Base-by-base conservation (phyloP, 768 basidiomycete genomes). In the Boletales sp. region DNA sequence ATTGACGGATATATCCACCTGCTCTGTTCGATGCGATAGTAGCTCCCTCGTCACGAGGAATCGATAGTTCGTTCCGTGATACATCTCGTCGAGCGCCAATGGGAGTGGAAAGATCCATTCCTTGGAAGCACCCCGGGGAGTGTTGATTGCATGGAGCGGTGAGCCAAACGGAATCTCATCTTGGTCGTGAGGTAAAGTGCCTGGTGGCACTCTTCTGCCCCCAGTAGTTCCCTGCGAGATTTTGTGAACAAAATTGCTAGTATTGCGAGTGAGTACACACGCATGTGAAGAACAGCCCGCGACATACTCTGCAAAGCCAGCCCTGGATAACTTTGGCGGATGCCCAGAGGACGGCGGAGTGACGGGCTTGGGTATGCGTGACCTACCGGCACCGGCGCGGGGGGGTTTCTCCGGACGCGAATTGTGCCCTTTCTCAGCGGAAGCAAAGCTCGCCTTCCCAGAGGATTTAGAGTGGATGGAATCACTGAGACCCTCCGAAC, bases 31-130 rank as follows among this genome's bases (percentile, higher is more conserved):
- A 18, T 74, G 76, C 9, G 77, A 76, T 38, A 78, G 63, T 38
- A 82, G 61, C 11, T 74, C 73, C 43, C 84, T 80, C 36, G 77
- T 82, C 55, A 87, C 77, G 45, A 79, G 75, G 58, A 84, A 85
- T 48, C 72, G 74, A 56, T 78, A 80, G 14, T 69, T 70, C 41
- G 76, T 75, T 29, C 86, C 84, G 19, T 64, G 65, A 61, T 77
- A 81, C 32, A 87, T 71, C 54, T 86, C 83, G 50, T 86, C 81
- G 17, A 87, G 74, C 2, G 78, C 74, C 47, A 86, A 65, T 15
- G 73, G 70, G 6, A 87, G 75, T 0, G 82, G 78, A 67, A 84
- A 86, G n/a, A 77, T 70, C 83, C 85, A 87, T 61, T 86, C 84
- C 53, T 76, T 77, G 29, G 75, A 72, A 37, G 62, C 55, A 24